phyloP scores from a whole-genome alignment of 495 filamentous ascomycete species.

The Aspergillus heteromorphus region DNA sequence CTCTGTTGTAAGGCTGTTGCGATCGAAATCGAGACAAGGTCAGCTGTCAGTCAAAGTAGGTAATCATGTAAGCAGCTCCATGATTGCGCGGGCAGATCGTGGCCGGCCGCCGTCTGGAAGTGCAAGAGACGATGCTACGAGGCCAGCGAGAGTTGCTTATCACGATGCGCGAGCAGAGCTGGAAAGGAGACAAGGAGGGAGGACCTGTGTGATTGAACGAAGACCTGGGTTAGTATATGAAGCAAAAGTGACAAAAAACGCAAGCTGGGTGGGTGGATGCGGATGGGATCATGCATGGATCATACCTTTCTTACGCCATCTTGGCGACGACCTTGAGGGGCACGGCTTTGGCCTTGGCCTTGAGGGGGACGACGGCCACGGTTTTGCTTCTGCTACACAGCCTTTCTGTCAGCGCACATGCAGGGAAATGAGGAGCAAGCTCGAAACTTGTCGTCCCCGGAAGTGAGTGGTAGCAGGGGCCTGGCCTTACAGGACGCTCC shows the following conservation, averaged over 20 bases:
- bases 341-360: constrained; percentile 58
- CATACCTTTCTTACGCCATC: constrained; percentile 79
- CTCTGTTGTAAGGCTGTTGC: constrained; percentile 52
- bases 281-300: too few relatives aligned
- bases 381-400: constrained; percentile 29
- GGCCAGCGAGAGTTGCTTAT: constrained; percentile 29
- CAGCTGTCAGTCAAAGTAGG: constrained; percentile 49
- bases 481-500: constrained; percentile 65
- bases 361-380: constrained; percentile 51
- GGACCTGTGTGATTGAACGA: constrained; percentile 33
- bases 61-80: constrained; percentile 41
- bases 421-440: not conserved
- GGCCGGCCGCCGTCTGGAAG: constrained; percentile 30
- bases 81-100: constrained; percentile 29
- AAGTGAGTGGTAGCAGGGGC: not conserved
- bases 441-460: not conserved
- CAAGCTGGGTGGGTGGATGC: not conserved
- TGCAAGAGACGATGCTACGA: constrained; percentile 30
- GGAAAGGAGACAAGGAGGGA: constrained; percentile 35
- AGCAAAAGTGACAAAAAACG: not conserved
- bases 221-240: constrained; percentile 29
- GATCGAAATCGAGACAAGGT: constrained; percentile 46
- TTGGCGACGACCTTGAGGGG: constrained; percentile 60
- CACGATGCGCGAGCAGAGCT: constrained; percentile 35
- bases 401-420: constrained; percentile 9